A percentile compares a stretch with the other conserved stretches of the same genome.
These are phyloP conservation scores for Aaosphaeria arxii DNA, from an alignment of 2,329 filamentous ascomycete genomes.

Conservation along the genomic window DNA sequence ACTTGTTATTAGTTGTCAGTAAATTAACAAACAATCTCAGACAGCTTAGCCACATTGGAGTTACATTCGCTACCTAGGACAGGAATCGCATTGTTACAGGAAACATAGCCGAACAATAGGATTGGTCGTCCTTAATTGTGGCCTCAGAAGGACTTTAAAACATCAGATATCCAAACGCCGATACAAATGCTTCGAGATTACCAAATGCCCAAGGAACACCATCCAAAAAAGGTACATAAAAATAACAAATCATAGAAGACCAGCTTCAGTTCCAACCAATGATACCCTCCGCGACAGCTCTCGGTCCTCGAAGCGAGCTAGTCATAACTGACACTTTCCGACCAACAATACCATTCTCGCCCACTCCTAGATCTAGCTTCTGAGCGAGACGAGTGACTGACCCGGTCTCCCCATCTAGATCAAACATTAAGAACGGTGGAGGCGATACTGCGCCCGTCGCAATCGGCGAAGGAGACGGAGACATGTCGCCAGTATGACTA, in stretches of 20 bases:
- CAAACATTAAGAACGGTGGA: conserved; percentile 24
- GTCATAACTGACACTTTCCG: conserved; percentile 30
- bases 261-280: conserved; percentile 32
- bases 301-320: conserved; percentile 12
- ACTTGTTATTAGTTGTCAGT: too few relatives aligned
- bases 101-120: too few relatives aligned
- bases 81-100: too few relatives aligned
- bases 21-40: too few relatives aligned
- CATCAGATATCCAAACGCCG: too few relatives aligned
- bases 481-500: conserved; percentile 32
- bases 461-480: conserved; percentile 1
- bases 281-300: conserved; percentile 28
- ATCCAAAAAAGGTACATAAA: too few relatives aligned
- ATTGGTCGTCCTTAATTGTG: too few relatives aligned
- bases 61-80: too few relatives aligned
- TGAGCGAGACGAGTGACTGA: conserved; percentile 15
- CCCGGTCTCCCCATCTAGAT: conserved; percentile 6
- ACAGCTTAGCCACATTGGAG: too few relatives aligned
- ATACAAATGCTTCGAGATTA: too few relatives aligned
- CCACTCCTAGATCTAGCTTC: conserved; percentile 27
- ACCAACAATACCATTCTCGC: conserved; percentile 30
- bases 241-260: neutral
- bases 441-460: conserved; percentile 1
- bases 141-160: too few relatives aligned
- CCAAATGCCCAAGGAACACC: too few relatives aligned